These are phyloP conservation scores for Arabidopsis suecica DNA, from an alignment of 345 rosid species.

Conservation along the genomic window DNA sequence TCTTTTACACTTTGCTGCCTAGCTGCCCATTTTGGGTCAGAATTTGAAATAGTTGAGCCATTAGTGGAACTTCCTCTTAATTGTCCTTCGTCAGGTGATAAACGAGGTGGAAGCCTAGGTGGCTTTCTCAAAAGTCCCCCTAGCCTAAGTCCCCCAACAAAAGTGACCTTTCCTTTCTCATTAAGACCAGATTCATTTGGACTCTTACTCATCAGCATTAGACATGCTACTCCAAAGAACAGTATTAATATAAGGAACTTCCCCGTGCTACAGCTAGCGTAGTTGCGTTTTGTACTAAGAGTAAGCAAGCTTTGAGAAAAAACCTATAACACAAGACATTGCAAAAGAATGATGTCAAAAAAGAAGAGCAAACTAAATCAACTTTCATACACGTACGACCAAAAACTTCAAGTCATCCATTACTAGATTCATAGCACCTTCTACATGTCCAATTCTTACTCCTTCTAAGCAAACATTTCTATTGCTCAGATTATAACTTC, in stretches of 20 bases:
- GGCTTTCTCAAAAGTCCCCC: slow-evolving; percentile 71
- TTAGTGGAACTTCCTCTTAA: slow-evolving; percentile 29
- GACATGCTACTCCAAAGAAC: slow-evolving; percentile 76
- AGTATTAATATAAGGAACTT: slow-evolving; percentile 70
- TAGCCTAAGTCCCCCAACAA: slow-evolving; percentile 53
- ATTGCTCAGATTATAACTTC: background rate
- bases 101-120: slow-evolving; percentile 89
- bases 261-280: slow-evolving; percentile 78
- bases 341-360: slow-evolving; percentile 26
- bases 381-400: slow-evolving; percentile 7
- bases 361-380: slow-evolving; percentile 4
- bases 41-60: slow-evolving; percentile 32
- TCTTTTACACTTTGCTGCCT: slow-evolving; percentile 78
- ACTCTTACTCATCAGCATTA: slow-evolving; percentile 58
- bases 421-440: slow-evolving; percentile 19
- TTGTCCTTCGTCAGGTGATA: slow-evolving; percentile 76
- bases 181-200: slow-evolving; percentile 44
- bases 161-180: slow-evolving; percentile 46
- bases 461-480: background rate
- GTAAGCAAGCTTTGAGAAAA: slow-evolving; percentile 67
- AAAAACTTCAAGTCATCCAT: slow-evolving; percentile 25
- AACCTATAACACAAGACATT: slow-evolving; percentile 55
- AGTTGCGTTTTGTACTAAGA: slow-evolving; percentile 59
- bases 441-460: background rate
- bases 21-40: slow-evolving; percentile 63